Base-by-base conservation (phyloP, 257 asterid species). In the Scutellaria baicalensis region DNA sequence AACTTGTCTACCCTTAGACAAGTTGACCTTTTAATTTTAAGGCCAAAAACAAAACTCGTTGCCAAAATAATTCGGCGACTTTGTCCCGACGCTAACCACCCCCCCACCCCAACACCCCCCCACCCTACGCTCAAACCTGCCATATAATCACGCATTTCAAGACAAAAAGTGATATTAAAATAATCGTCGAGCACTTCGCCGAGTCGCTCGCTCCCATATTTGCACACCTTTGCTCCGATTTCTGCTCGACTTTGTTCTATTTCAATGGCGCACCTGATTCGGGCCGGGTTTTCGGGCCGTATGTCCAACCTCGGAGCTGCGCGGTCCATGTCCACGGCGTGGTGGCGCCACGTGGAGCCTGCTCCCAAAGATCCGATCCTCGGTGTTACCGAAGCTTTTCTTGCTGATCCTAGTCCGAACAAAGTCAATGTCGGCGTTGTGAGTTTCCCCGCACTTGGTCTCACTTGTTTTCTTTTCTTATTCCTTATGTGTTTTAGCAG, bases 351-450 rank as follows among this genome's bases (percentile, higher is more conserved):
- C 80, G 97, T 94, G 13, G 96, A 94, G 78, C 96, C 96, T 13
- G 99, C 99, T 59, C 81, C 99, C 3, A 91, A 89, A 78, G 99
- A 94, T 79, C 99, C 99, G 58, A 94, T 94, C 79, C 96, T 94
- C 63, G 99, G 97, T 35, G 99, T 94, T 31, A 91, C 97, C 64
- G 97, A 94, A 79, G 97, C 99, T 69, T 94, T 89, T 33, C 89
- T 94, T 21, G 95, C 99, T 50, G 99, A 94, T 88, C 85, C 93
- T 63, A 70, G 78, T 47, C 96, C 97, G 0, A 39, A 58, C 35
- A 94, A 94, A 91, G 96, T 94, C 82, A 94, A 94, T 64, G 99
- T 94, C 50, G 99, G 99, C 78, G 99, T 94, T 16, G 99, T 93
- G 71, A 82, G 99, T 86, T 54, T 43, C 59, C 13, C 12, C 1